Base-by-base conservation (phyloP, 2,329 filamentous ascomycete species). In the Aspergillus bombycis region DNA sequence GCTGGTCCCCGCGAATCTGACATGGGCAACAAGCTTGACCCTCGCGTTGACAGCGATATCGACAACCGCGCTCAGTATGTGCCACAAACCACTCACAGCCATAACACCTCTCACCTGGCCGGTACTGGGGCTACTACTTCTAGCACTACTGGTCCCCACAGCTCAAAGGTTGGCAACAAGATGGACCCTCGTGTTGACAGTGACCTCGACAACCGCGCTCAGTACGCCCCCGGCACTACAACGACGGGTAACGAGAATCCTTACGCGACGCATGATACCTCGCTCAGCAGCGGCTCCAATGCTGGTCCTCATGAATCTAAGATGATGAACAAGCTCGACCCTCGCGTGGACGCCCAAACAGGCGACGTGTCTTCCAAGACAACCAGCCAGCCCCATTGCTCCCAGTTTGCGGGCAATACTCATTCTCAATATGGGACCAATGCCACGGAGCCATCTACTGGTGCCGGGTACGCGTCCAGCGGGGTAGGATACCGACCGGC, bases 11-110 rank as follows among this genome's bases (percentile, higher is more conserved):
- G 71, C 32, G 21, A 38, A 28, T 62, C 62, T n/a, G 63, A 65
- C 45, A 48, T 68, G 14, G 72, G 72, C 38, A 82, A 82, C 67
- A 79, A 77, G 63, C 50, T 72, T 16, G 80, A 82, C 60, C 79
- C 79, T 45, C 65, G 65, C 14, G 64, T 65, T 10, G 64, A 65
- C 34, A 62, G 61, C 21, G 65, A 62, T 16, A 14, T 69, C 28
- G 63, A 67, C 38, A 69, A 68, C 48, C 68, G 70, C 59, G 64
- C 64, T 14, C 66, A 69, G 64, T 66, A 71, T 59, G 54, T 45
- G 5, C 41, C 53, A 30, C 26, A 32, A 26, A 43, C 58, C n/a
- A 38, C 45, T 30, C 19, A 36, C 19, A 36, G 3, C 21, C 30
- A 10, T 12, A 16, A 34, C 9, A 36, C 52, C 19, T 36, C 52